Evolutionary conservation across 1,284 basidiomycete genomes (phyloP).

Genomic region (Bondarzewia mesenterica): DNA sequence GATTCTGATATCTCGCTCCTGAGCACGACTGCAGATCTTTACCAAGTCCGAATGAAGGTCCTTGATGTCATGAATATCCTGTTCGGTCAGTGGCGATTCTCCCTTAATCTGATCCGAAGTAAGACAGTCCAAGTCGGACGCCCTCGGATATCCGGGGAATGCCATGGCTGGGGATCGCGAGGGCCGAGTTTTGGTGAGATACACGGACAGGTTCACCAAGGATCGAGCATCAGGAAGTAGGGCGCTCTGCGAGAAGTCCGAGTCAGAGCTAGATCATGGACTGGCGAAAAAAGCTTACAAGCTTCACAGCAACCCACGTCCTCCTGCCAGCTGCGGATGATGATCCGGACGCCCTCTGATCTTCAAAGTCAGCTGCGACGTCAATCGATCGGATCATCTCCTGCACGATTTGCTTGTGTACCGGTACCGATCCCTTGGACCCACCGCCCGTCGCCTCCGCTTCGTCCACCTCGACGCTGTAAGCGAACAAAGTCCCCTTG

Average conservation of each 20-base stretch:
- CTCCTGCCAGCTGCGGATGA: constrained; percentile 30
- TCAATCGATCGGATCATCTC: constrained; percentile 73
- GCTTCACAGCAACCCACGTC: constrained; percentile 80
- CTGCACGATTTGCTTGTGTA: constrained; percentile 53
- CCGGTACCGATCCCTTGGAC: constrained; percentile 21
- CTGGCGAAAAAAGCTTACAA: constrained; percentile 36
- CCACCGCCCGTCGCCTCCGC: constrained; percentile 33
- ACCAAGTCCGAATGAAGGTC: constrained; percentile 54
- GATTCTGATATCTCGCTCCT: constrained; percentile 52
- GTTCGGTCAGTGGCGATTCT: constrained; percentile 28
- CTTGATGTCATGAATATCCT: constrained; percentile 53
- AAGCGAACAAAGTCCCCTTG: constrained; percentile 76
- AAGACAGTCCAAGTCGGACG: constrained; percentile 43
- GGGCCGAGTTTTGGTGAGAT: constrained; percentile 36
- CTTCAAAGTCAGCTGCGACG: constrained; percentile 75
- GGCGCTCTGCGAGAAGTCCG: constrained; percentile 38
- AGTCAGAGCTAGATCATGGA: no score
- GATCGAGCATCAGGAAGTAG: constrained; percentile 49
- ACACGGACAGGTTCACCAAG: constrained; percentile 46
- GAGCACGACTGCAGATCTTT: constrained; percentile 52
- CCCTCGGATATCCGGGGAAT: constrained; percentile 57
- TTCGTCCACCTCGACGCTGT: constrained; percentile 80
- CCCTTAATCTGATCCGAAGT: constrained; percentile 5
- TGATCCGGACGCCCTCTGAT: constrained; percentile 31
- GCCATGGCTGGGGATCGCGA: constrained; percentile 31